phyloP scores from a whole-genome alignment of 2,329 filamentous ascomycete species.

The Botrytis cinerea region DNA sequence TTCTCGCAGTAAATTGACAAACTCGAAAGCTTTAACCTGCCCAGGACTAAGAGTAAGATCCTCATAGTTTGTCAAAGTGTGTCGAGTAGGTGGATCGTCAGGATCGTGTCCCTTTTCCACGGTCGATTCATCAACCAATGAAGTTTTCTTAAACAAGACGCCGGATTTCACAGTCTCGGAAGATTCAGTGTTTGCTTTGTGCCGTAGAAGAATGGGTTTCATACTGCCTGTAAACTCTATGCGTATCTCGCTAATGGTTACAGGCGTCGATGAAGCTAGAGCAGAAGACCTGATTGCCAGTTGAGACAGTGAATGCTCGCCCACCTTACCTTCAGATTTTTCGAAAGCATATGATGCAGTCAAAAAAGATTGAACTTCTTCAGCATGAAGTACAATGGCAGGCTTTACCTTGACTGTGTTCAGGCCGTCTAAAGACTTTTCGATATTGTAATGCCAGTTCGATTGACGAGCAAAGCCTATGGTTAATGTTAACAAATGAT shows the following conservation, averaged over 20 bases:
- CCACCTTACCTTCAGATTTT: slow-evolving; percentile 60
- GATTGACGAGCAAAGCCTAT: slow-evolving; percentile 56
- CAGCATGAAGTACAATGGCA: slow-evolving; percentile 53
- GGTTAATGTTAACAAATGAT: slow-evolving; percentile 30
- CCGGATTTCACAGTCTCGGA: background rate
- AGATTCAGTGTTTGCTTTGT: slow-evolving; percentile 29
- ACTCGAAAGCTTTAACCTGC: slow-evolving; percentile 68
- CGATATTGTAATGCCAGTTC: slow-evolving; percentile 63
- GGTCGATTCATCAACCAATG: slow-evolving; percentile 30
- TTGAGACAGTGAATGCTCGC: slow-evolving; percentile 60
- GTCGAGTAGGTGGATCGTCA: slow-evolving; percentile 39
- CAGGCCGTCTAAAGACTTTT: slow-evolving; percentile 56
- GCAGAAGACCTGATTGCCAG: slow-evolving; percentile 59
- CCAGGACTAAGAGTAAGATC: slow-evolving; percentile 68
- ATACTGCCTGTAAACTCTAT: slow-evolving; percentile 60
- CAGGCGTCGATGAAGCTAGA: slow-evolving; percentile 52
- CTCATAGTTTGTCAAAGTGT: slow-evolving; percentile 53
- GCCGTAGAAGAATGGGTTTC: slow-evolving; percentile 53
- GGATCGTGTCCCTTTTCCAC: background rate
- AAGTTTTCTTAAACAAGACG: slow-evolving; percentile 30
- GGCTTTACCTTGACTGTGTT: slow-evolving; percentile 48
- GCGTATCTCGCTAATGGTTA: slow-evolving; percentile 54
- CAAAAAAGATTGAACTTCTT: slow-evolving; percentile 55
- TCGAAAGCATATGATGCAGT: slow-evolving; percentile 59
- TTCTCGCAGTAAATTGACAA: slow-evolving; percentile 75